Evolutionary conservation across 768 basidiomycete genomes (phyloP), one percentile per base, ranked within the genome.

Genomic region (Pisolithus orientalis): DNA sequence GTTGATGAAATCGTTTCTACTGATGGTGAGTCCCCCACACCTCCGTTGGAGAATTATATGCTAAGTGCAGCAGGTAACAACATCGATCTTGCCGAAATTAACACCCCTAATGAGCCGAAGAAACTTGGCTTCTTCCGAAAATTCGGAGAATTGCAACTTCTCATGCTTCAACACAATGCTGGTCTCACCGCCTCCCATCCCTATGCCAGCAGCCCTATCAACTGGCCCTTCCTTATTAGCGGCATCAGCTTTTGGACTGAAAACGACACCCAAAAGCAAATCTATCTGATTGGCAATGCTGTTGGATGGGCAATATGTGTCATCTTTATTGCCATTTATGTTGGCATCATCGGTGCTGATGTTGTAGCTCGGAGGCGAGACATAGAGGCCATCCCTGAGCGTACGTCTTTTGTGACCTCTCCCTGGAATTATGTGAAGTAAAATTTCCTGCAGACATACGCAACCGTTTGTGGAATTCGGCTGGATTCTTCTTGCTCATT

Each of bases 171-270:
- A 65, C 96, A 99, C 74, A 99, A 99, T 62, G 94, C 96, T n/a
- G 96, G 94, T 21, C 76, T 99, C 57, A 95, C 93, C 25, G 90
- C 93, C n/a, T 90, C 88, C 4, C 96, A 99, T 65, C 96, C 96
- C 39, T 99, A 99, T 66, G 94, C 96, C 4, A 90, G 89, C 53
- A 78, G 78, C n/a, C 94, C 96, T 5, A 85, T 97, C 70, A 94
- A 95, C 66, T 99, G 96, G 96, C 96, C 96, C 6, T 98, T 98
- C 84, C 80, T 94, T 38, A 71, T 97, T 28, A 91, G 77, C 56
- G 96, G 96, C 46, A 98, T 99, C 73, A 94, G 92, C 65, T 98
- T 98, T 79, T 99, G 96, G 96, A 99, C 96, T 5, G 78, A 90
- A 60, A 84, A 78, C 51, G 85, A 86, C 6, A 75, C 76, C 10